phyloP scores from a whole-genome alignment of 352 stramenopile genomes.

The Lagenidium giganteum region DNA sequence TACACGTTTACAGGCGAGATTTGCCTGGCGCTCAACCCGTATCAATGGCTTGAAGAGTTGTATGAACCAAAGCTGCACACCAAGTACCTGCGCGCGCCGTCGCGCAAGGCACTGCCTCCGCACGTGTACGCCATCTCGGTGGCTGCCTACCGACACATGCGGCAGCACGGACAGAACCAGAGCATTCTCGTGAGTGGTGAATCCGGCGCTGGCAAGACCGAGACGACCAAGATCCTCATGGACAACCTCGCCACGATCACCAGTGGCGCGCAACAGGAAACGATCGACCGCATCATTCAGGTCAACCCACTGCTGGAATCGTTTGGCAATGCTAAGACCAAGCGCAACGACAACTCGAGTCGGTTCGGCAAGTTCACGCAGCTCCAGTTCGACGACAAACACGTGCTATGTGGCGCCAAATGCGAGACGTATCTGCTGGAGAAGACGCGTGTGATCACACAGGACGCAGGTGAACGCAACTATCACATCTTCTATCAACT shows the following conservation, averaged over 20 bases:
- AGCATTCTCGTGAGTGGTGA: conserved; percentile 85
- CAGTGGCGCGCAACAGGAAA: conserved; percentile 29
- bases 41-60: conserved; percentile 83
- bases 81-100: conserved; percentile 51
- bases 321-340: conserved; percentile 98
- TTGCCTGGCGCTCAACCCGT: conserved; percentile 96
- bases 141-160: conserved; percentile 66
- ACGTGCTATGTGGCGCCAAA: conserved; percentile 84
- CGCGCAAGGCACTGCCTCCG: conserved; percentile 45
- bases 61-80: conserved; percentile 63
- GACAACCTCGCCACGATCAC: conserved; percentile 80
- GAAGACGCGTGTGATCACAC: conserved; percentile 92
- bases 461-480: conserved; percentile 89
- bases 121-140: conserved; percentile 74
- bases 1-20: conserved; percentile 97
- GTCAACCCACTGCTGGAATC: conserved; percentile 97
- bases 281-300: conserved; percentile 91
- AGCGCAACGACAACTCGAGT: conserved; percentile 95
- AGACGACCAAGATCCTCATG: conserved; percentile 92
- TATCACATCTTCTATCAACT: conserved; percentile 98
- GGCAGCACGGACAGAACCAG: conserved; percentile 51
- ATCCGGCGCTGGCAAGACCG: conserved; percentile 90
- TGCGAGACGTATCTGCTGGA: conserved; percentile 96
- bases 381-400: conserved; percentile 84
- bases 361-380: conserved; percentile 98